Conservation (phyloP, 2,329 filamentous ascomycete genomes). For the Neonectria neomacrospora region DNA sequence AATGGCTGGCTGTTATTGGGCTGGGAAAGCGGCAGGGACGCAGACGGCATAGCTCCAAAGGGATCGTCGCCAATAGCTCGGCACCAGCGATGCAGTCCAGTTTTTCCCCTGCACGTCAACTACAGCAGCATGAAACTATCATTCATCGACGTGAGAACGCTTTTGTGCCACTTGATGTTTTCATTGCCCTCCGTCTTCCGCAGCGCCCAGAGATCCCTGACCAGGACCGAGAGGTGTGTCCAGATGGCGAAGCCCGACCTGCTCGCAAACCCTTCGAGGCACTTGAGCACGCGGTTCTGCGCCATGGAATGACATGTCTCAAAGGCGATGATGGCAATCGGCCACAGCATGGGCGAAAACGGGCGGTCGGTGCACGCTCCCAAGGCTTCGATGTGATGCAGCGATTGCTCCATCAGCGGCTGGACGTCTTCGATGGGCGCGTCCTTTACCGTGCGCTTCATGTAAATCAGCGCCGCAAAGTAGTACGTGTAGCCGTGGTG, state of each 20-base stretch:
- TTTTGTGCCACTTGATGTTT: conserved; percentile 40
- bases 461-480: conserved; percentile 39
- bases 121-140: conserved; percentile 41
- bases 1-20: conserved; percentile 21
- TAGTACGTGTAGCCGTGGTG: conserved; percentile 42
- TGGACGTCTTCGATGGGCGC: conserved; percentile 36
- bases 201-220: conserved; percentile 37
- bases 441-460: conserved; percentile 42
- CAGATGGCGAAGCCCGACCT: conserved; percentile 38
- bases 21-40: background rate
- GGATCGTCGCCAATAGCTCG: conserved; percentile 11
- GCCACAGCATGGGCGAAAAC: conserved; percentile 42
- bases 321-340: conserved; percentile 39
- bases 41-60: conserved; percentile 19
- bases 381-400: conserved; percentile 37
- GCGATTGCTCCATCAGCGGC: conserved; percentile 38
- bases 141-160: conserved; percentile 31
- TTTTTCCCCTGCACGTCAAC: background rate
- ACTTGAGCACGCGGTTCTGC: conserved; percentile 40
- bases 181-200: conserved; percentile 27
- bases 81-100: background rate
- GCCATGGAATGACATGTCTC: conserved; percentile 27
- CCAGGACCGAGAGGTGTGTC: conserved; percentile 32
- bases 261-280: conserved; percentile 27
- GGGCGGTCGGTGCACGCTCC: conserved; percentile 27